These are phyloP conservation scores for Aspergillus bombycis DNA, from an alignment of 2,329 filamentous ascomycete species.

Conservation along the genomic window DNA sequence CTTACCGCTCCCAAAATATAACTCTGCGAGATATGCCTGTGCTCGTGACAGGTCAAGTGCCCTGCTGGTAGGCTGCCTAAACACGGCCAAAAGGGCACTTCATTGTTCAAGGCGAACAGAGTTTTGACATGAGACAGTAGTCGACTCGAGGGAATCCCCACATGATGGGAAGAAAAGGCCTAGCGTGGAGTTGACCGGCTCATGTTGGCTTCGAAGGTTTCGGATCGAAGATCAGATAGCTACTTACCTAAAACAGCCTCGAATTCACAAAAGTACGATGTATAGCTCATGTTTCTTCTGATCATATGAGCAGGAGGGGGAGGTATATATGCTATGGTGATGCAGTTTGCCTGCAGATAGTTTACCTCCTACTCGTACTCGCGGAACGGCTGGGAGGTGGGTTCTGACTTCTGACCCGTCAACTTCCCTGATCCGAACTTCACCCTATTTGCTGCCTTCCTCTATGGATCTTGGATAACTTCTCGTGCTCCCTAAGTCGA, in stretches of 20 bases:
- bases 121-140: background rate
- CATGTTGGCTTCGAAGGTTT: background rate
- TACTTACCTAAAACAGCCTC: background rate
- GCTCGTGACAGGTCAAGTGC: background rate
- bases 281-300: background rate
- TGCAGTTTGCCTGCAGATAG: background rate
- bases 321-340: background rate
- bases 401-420: background rate
- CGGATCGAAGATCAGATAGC: background rate
- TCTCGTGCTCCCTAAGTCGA: background rate
- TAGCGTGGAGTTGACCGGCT: background rate
- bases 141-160: background rate
- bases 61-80: background rate
- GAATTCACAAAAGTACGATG: background rate
- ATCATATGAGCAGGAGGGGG: background rate
- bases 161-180: background rate
- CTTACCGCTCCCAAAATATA: background rate
- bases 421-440: background rate
- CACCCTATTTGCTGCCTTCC: background rate
- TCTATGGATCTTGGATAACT: background rate
- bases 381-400: background rate
- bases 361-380: background rate
- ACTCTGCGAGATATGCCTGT: background rate
- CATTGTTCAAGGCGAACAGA: background rate
- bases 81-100: background rate